A percentile compares a stretch with the other conserved stretches of the same genome.
Conservation (phyloP, 2,329 filamentous ascomycete genomes). For the Trichoderma sp. region DNA sequence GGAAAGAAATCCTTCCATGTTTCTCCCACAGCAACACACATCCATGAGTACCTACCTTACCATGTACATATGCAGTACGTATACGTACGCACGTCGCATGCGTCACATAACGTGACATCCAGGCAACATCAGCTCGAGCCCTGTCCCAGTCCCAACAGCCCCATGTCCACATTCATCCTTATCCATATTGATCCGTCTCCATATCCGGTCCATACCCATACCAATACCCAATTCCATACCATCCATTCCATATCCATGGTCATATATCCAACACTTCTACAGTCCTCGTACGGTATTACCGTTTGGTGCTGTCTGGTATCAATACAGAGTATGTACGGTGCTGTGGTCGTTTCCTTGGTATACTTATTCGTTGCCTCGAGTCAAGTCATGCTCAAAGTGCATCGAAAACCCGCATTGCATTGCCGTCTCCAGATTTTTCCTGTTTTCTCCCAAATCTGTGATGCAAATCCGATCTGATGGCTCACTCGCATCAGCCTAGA, state of each 20-base stretch:
- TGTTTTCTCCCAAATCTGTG: background rate
- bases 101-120: constrained; percentile 15
- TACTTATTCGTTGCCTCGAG: background rate
- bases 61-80: background rate
- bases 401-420: background rate
- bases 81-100: background rate
- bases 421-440: background rate
- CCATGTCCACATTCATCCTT: background rate
- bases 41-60: too few relatives aligned
- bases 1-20: background rate
- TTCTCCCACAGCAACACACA: background rate
- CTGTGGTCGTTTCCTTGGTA: too few relatives aligned
- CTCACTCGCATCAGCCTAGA: background rate
- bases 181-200: background rate
- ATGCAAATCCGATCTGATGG: background rate
- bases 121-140: background rate
- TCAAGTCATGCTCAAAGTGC: background rate
- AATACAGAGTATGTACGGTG: background rate
- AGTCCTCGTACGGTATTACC: background rate
- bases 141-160: background rate
- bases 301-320: background rate
- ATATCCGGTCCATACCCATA: background rate
- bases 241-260: background rate
- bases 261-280: background rate
- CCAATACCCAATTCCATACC: background rate